Conservation (phyloP, 306 rosid genomes). For the Prunus armeniaca region DNA sequence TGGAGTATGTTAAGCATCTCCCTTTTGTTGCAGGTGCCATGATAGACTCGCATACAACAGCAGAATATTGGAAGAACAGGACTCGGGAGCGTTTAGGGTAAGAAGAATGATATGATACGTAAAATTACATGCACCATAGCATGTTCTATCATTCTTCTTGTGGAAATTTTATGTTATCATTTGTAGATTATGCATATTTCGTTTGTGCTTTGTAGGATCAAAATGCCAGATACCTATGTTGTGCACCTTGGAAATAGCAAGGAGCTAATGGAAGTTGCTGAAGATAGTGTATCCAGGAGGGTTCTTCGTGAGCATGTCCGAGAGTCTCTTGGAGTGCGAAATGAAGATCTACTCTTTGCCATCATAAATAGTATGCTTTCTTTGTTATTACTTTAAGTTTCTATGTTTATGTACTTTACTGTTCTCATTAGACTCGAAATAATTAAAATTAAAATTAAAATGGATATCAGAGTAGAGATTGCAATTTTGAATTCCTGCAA, state of each 20-base stretch:
- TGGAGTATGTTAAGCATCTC: conserved; percentile 98
- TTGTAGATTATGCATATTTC: background rate
- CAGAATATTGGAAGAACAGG: conserved; percentile 89
- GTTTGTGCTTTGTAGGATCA: conserved; percentile 47
- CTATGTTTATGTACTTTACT: background rate
- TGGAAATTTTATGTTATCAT: background rate
- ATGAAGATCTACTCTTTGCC: conserved; percentile 87
- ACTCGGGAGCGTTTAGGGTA: conserved; percentile 79
- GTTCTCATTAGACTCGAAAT: background rate
- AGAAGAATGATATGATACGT: background rate
- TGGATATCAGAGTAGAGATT: background rate
- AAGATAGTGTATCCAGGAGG: conserved; percentile 77
- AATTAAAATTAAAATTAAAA: background rate
- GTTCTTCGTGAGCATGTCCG: conserved; percentile 92
- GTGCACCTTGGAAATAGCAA: conserved; percentile 99
- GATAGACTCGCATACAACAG: conserved; percentile 92
- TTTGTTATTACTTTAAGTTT: conserved; percentile 6
- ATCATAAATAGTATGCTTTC: conserved; percentile 80
- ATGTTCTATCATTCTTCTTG: background rate
- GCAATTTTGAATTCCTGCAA: background rate
- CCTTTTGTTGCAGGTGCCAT: conserved; percentile 98
- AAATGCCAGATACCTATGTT: conserved; percentile 84
- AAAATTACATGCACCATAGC: background rate
- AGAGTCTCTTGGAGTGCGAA: conserved; percentile 83
- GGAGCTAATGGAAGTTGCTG: conserved; percentile 94